Base-by-base conservation (phyloP, 345 rosid genomes). In the Gossypium arboreum region DNA sequence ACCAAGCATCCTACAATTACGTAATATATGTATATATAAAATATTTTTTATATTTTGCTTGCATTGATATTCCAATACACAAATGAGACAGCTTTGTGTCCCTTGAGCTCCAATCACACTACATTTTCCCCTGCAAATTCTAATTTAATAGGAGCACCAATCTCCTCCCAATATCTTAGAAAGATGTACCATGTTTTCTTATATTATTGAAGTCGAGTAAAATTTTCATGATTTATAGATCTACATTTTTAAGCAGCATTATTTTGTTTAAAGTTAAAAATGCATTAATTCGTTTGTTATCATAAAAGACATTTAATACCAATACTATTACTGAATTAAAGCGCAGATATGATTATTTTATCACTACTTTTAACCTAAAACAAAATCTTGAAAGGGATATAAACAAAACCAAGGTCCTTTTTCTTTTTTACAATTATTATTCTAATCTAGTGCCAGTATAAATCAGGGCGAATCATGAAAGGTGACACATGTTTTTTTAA, bases 31-130 rank as follows among this genome's bases (percentile, higher is more conserved):
- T 45, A 44, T 67, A 44, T 13, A 50, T 45, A 34, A 34, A 34
- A 34, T 34, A 11, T 44, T 73, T 71, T 63, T 65, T n/a, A 29
- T 68, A 24, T 68, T 71, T 52, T 27, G 52, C 27, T 73, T 85
- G 83, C 68, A 80, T 80, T 55, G 79, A 79, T 62, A 75, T 77
- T 80, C 77, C 79, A n/a, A 68, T 5, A 75, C 83, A 79, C 62
- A 72, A 15, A 63, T 77, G 83, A 75, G 83, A 88, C 89, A 82
- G 39, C 81, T 63, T 60, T 83, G 88, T 85, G 81, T 74, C 83
- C 83, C 85, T 62, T 25, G 52, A 45, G 64, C 85, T 72, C 82
- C 73, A 84, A 78, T 85, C 83, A 62, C 34, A 29, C 82, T 18
- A 76, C 51, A 39, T 58, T 25, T 56, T 22, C 48, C 62, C 12